Conservation (phyloP, 2,329 filamentous ascomycete species). For the Trichoderma cornu-damae region DNA sequence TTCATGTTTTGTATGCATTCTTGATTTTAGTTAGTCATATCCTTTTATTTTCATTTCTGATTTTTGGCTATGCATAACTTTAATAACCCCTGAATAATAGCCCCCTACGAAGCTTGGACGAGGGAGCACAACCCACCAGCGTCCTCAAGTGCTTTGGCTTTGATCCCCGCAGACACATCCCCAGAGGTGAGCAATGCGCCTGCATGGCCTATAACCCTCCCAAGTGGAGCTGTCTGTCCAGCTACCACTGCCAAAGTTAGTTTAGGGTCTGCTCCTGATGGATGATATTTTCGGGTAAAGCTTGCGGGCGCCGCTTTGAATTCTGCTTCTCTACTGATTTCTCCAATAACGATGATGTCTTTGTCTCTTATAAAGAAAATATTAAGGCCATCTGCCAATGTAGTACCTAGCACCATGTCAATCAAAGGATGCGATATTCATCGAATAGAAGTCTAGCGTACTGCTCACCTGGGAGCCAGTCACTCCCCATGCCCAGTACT, state of each 20-base stretch:
- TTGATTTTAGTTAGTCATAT: background rate
- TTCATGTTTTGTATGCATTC: background rate
- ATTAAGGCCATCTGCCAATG: constrained; percentile 63
- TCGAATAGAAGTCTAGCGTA: background rate
- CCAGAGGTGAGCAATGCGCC: constrained; percentile 50
- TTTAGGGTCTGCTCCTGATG: constrained; percentile 55
- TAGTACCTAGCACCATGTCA: constrained; percentile 42
- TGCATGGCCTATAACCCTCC: constrained; percentile 67
- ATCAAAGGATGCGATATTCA: background rate
- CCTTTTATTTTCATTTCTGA: background rate
- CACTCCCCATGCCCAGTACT: constrained; percentile 73
- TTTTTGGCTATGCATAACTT: background rate
- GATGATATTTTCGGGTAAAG: constrained; percentile 61
- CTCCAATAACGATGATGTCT: constrained; percentile 69
- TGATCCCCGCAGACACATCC: constrained; percentile 31
- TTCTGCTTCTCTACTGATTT: constrained; percentile 66
- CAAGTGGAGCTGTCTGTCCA: constrained; percentile 55
- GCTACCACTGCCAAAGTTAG: constrained; percentile 60
- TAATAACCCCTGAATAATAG: constrained; percentile 36
- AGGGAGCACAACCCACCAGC: constrained; percentile 35
- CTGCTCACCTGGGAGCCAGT: constrained; percentile 57
- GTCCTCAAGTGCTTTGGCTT: constrained; percentile 32
- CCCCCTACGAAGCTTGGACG: too few relatives aligned
- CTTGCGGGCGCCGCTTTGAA: constrained; percentile 67
- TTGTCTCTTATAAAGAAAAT: constrained; percentile 65